A percentile compares a stretch with the other conserved stretches of the same genome.
Evolutionary conservation across 208 protist genomes (phyloP).

Genomic region (Acanthamoeba culbertsoni): DNA sequence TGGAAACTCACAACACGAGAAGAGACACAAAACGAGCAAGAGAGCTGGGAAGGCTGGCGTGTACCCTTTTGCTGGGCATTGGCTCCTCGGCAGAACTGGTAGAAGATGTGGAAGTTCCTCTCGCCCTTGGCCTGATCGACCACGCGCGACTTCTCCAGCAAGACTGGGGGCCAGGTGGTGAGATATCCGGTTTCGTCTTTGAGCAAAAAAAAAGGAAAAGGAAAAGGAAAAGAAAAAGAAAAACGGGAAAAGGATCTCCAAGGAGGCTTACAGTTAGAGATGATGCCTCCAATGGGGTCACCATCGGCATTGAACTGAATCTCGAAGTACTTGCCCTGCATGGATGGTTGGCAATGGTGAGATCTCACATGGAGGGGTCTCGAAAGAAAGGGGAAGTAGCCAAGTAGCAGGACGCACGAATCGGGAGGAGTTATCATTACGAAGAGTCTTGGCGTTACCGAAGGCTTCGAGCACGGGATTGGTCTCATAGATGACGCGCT

Average conservation of each 20-base stretch:
- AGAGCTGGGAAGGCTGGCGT: background rate
- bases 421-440: slow-evolving; percentile 84
- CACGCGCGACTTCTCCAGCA: slow-evolving; percentile 74
- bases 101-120: slow-evolving; percentile 88
- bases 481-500: slow-evolving; percentile 89
- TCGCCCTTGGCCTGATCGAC: slow-evolving; percentile 81
- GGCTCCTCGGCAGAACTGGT: slow-evolving; percentile 84
- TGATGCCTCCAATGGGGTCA: slow-evolving; percentile 63
- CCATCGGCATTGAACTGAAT: slow-evolving; percentile 74
- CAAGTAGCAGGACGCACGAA: slow-evolving; percentile 64
- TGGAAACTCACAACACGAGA: too few species aligned
- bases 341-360: background rate
- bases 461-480: slow-evolving; percentile 81
- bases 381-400: background rate
- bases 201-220: background rate
- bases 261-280: slow-evolving; percentile 70
- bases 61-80: slow-evolving; percentile 52
- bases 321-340: slow-evolving; percentile 79
- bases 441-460: slow-evolving; percentile 75
- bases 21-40: too few species aligned
- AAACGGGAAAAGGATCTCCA: background rate
- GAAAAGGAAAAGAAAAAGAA: background rate
- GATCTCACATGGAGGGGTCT: too few species aligned
- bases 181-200: background rate
- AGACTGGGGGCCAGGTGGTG: background rate